Conservation (phyloP, 352 stramenopile genomes). For the Phytophthora chlamydospora region DNA sequence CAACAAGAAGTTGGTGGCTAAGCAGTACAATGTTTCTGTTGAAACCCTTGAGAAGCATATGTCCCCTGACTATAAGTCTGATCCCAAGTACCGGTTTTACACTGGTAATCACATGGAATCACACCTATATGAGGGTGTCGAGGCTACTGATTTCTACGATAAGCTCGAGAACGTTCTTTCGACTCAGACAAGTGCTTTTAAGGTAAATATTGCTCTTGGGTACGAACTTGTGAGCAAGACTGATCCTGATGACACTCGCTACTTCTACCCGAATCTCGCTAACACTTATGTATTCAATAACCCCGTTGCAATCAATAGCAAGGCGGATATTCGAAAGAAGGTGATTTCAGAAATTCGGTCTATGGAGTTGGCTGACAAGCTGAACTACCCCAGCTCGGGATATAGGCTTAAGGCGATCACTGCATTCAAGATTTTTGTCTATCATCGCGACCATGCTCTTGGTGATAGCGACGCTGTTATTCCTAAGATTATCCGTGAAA, state of each 20-base stretch:
- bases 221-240: constrained; percentile 6
- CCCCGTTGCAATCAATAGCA: constrained; percentile 17
- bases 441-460: constrained; percentile 18
- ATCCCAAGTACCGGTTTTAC: background rate
- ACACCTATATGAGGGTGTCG: constrained; percentile 1
- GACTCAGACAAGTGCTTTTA: constrained; percentile 1
- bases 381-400: constrained; percentile 6
- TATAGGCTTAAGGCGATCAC: constrained; percentile 17
- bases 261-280: constrained; percentile 4
- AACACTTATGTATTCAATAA: constrained; percentile 21
- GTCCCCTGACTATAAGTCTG: background rate
- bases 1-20: background rate
- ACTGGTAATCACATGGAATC: background rate
- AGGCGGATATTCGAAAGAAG: constrained; percentile 11
- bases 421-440: constrained; percentile 21
- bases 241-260: background rate
- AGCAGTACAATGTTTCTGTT: background rate
- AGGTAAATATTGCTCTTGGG: constrained; percentile 4
- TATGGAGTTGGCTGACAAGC: constrained; percentile 14
- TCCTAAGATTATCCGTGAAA: constrained; percentile 5
- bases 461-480: constrained; percentile 16
- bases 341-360: constrained; percentile 5
- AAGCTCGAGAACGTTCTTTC: constrained; percentile 11
- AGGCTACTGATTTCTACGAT: constrained; percentile 6
- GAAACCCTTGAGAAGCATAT: background rate